Evolutionary conservation across 164 flowering plant genomes (phyloP).

Genomic region (Echeveria elegans): DNA sequence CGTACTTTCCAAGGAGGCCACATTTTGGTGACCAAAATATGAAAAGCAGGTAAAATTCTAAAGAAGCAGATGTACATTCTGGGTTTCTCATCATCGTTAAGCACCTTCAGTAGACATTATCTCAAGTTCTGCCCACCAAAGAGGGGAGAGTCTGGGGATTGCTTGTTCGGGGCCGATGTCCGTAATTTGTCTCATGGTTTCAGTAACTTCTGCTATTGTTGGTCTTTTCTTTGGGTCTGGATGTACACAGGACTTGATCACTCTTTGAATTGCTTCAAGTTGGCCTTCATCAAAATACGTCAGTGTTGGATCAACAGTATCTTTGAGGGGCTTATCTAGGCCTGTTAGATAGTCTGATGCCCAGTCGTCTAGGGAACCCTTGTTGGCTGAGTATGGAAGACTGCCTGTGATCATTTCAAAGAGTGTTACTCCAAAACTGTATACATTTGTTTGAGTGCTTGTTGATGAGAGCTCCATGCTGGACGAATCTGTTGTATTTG

Average conservation of each 20-base stretch:
- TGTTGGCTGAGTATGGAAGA: constrained; percentile 9
- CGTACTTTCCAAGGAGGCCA: neutral
- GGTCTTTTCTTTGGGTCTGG: constrained; percentile 54
- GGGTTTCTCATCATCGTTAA: constrained; percentile 15
- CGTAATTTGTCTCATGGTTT: constrained; percentile 48
- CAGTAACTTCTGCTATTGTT: constrained; percentile 47
- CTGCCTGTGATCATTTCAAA: constrained; percentile 11
- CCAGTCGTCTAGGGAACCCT: neutral
- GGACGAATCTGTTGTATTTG: neutral
- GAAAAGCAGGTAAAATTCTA: neutral
- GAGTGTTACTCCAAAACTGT: constrained; percentile 8
- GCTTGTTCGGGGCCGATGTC: constrained; percentile 64
- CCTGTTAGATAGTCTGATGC: constrained; percentile 4
- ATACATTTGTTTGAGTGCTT: constrained; percentile 8
- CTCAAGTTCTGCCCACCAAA: constrained; percentile 98
- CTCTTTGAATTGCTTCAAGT: constrained; percentile 62
- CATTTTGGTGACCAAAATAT: neutral
- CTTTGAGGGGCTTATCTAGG: constrained; percentile 19
- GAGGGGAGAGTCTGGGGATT: constrained; percentile 73
- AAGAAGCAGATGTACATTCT: neutral
- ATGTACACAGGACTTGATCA: constrained; percentile 52
- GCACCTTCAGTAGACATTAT: constrained; percentile 69
- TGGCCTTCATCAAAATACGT: constrained; percentile 56
- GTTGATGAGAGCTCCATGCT: constrained; percentile 3
- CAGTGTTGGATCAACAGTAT: constrained; percentile 61